Base-by-base conservation (phyloP, 2,329 filamentous ascomycete species). In the Monilinia fructigena region DNA sequence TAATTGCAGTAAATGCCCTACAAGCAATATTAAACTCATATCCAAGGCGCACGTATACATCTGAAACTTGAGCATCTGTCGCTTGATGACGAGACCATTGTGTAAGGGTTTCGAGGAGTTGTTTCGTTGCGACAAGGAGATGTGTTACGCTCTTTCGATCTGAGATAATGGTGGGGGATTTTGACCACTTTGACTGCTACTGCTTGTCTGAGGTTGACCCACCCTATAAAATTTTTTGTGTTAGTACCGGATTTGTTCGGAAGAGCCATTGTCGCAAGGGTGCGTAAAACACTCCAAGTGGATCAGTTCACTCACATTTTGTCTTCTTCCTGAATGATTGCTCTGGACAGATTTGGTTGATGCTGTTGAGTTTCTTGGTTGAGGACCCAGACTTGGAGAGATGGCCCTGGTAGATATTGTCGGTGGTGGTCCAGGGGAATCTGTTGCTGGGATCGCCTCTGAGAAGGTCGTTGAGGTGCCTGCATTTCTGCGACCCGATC, bases 1-100 rank as follows among this genome's bases (percentile, higher is more conserved):
- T 95, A 75, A 99, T 99, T 67, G 93, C 92, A 74, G 92, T 92
- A 79, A 99, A 99, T 69, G 95, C 94, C 66, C 95, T 90, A 78
- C 94, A 98, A 38, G 95, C 95, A 82, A 99, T 95, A 79, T 99
- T 99, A 84, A 99, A 99, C 79, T 99, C 95, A 79, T 99, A 99
- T 56, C 95, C 95, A 69, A 99, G 82, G 68, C 95, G 90, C 68
- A 99, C 95, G 77, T 99, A 99, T 73, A 99, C 95, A 77, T 99
- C 95, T 16, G 95, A 98, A 68, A 99, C 95, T 77, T 98, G 92
- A 69, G 89, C 91, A 79, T 99, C 95, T 70, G 92, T 93, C 65
- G 95, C 93, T 74, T 91, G 89, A 69, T 91, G 90, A 66, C 94
- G 91, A 68, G 95, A 99, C 95, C 95, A 99, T 83, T 96, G 91